phyloP scores from a whole-genome alignment of 495 filamentous ascomycete genomes.

The Aspergillus baeticus region DNA sequence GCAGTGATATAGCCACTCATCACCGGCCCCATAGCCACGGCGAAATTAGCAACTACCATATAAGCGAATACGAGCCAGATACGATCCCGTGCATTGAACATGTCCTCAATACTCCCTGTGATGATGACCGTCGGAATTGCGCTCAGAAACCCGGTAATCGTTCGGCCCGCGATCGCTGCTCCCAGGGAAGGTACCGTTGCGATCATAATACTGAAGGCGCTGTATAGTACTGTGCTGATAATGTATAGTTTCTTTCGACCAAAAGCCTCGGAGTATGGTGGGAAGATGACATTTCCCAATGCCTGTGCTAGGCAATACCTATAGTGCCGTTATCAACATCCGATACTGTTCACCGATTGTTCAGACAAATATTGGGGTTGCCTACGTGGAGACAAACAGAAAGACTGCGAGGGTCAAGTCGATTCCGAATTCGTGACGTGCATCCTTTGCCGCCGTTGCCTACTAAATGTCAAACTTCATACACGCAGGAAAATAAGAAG shows the following conservation, averaged over 20 bases:
- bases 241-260: constrained; percentile 47
- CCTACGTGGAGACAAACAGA: constrained; percentile 30
- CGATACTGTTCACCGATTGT: constrained; percentile 10
- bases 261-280: constrained; percentile 46
- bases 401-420: constrained; percentile 22
- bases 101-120: constrained; percentile 49
- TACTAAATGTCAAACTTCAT: constrained; percentile 1
- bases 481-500: not conserved
- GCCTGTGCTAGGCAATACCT: constrained; percentile 43
- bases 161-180: constrained; percentile 34
- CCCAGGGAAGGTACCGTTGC: constrained; percentile 28
- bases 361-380: constrained; percentile 15
- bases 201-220: constrained; percentile 37
- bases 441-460: constrained; percentile 22
- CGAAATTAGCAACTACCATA: constrained; percentile 37
- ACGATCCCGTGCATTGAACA: constrained; percentile 40
- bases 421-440: constrained; percentile 21
- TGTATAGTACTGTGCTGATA: constrained; percentile 32
- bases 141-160: constrained; percentile 42
- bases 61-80: constrained; percentile 49
- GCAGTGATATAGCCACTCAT: constrained; percentile 40
- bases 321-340: not conserved
- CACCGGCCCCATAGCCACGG: constrained; percentile 42
- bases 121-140: constrained; percentile 45
- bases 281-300: constrained; percentile 46